A percentile compares a stretch with the other conserved stretches of the same genome.
These are phyloP conservation scores for Clohesyomyces aquaticus DNA, from an alignment of 495 filamentous ascomycete genomes.

Conservation along the genomic window DNA sequence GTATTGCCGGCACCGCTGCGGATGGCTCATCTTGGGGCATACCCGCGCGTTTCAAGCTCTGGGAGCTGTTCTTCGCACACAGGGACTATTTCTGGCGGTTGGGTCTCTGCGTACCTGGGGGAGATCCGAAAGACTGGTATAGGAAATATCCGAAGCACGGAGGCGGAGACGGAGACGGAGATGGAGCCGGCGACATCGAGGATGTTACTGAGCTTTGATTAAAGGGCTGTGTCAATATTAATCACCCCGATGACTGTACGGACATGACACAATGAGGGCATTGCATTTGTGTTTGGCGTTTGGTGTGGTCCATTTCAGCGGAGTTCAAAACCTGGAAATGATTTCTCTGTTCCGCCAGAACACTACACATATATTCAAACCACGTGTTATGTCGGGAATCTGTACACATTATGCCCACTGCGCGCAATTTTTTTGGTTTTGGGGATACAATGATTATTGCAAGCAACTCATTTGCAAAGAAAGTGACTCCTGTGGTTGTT, in stretches of 20 bases:
- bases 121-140: conserved; percentile 70
- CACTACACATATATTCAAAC: no score
- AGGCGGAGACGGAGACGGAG: conserved; percentile 18
- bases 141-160: conserved; percentile 34
- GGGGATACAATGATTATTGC: no score
- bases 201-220: conserved; percentile 24
- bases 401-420: no score
- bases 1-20: conserved; percentile 61
- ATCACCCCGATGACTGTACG: conserved; percentile 12
- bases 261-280: not conserved
- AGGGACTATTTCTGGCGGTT: conserved; percentile 95
- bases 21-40: conserved; percentile 47
- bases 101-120: conserved; percentile 85
- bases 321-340: no score
- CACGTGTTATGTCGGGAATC: no score
- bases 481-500: no score
- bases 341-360: no score
- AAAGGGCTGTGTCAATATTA: no score
- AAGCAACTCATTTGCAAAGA: no score
- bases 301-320: no score
- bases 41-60: conserved; percentile 70
- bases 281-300: no score
- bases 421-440: no score
- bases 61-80: conserved; percentile 94
- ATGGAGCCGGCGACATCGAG: conserved; percentile 1